phyloP scores from a whole-genome alignment of 2,329 filamentous ascomycete genomes.

The Apiospora sp. region DNA sequence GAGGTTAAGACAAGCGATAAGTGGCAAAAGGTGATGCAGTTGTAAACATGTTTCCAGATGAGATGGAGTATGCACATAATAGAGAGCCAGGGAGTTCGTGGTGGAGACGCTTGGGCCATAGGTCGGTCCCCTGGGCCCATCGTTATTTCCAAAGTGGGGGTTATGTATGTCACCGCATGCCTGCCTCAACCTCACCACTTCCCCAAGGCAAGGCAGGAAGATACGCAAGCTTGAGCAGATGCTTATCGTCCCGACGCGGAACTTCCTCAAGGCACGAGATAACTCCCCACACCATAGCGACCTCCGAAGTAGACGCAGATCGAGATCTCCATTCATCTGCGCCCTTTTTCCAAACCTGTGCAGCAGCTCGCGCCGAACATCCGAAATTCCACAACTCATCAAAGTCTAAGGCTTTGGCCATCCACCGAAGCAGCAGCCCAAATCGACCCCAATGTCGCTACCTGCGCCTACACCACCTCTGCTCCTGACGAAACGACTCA shows the following conservation, averaged over 20 bases:
- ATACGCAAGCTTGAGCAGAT: not conserved
- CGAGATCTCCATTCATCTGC: not conserved
- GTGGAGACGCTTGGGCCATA: constrained; percentile 4
- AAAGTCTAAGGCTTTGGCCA: not conserved
- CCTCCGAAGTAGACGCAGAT: not conserved
- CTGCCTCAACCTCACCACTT: not conserved
- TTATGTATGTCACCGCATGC: constrained; percentile 6
- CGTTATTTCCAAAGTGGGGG: constrained; percentile 4
- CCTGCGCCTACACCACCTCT: constrained; percentile 59
- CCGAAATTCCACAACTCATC: not conserved
- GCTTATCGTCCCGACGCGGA: not conserved
- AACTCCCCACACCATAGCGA: not conserved
- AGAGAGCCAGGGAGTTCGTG: not conserved
- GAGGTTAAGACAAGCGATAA: not conserved
- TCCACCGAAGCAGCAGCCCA: constrained; percentile 4
- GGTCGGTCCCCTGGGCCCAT: not conserved
- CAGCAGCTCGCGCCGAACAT: not conserved
- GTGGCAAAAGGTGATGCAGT: not conserved
- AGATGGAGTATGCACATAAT: not conserved
- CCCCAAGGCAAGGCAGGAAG: not conserved
- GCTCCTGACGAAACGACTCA: constrained; percentile 72
- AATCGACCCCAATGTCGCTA: constrained; percentile 33
- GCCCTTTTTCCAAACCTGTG: not conserved
- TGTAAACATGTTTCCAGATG: not conserved
- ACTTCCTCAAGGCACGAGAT: not conserved